Evolutionary conservation across 352 stramenopile genomes (phyloP).

Genomic region (Phytophthora cactorum): DNA sequence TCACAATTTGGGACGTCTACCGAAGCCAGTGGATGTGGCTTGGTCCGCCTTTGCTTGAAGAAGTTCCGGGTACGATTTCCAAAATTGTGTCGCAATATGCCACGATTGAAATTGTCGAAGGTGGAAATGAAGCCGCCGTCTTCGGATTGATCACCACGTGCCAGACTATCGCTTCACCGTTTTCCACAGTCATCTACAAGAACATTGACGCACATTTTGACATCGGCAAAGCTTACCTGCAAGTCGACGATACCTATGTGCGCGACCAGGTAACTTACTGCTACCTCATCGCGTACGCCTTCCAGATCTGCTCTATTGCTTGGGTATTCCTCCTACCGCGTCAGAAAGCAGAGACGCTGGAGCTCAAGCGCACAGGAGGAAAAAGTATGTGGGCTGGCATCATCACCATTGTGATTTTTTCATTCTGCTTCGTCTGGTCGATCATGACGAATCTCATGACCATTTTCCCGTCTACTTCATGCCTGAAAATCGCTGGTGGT

Average conservation of each 20-base stretch:
- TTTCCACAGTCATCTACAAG: conserved; percentile 55
- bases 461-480: conserved; percentile 45
- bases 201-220: conserved; percentile 59
- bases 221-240: conserved; percentile 33
- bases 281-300: conserved; percentile 49
- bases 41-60: conserved; percentile 46
- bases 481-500: conserved; percentile 48
- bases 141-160: conserved; percentile 53
- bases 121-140: conserved; percentile 53
- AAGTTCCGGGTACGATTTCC: conserved; percentile 42
- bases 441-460: conserved; percentile 63
- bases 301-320: conserved; percentile 45
- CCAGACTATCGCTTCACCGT: conserved; percentile 46
- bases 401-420: conserved; percentile 44
- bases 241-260: conserved; percentile 36
- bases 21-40: conserved; percentile 67
- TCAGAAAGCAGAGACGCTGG: conserved; percentile 48
- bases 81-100: conserved; percentile 56
- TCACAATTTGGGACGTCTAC: conserved; percentile 61
- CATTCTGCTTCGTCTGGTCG: conserved; percentile 52
- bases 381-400: conserved; percentile 44
- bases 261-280: conserved; percentile 44
- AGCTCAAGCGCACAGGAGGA: conserved; percentile 46
- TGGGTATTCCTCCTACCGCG: conserved; percentile 46
- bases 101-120: conserved; percentile 54